Percentiles rank a stretch among this genome's conserved stretches.
Evolutionary conservation across 2,329 filamentous ascomycete genomes (phyloP).

Genomic region (Pseudogymnoascus sp.): DNA sequence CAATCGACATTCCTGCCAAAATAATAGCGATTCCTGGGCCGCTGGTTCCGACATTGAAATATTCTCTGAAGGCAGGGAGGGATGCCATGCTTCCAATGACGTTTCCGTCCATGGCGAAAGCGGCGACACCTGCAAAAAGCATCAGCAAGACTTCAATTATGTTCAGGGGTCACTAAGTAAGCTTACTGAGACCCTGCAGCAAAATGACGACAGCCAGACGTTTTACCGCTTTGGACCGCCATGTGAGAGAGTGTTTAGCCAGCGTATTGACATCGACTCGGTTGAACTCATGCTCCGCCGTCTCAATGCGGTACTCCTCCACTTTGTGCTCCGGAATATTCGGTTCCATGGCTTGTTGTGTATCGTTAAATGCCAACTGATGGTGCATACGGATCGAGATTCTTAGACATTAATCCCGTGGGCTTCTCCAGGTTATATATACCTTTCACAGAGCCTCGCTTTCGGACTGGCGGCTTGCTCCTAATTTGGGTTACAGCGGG

Average conservation of each 20-base stretch:
- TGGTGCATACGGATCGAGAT: too few species aligned
- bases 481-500: too few species aligned
- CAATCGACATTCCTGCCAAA: slow-evolving; percentile 1
- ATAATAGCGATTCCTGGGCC: background rate
- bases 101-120: too few species aligned
- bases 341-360: background rate
- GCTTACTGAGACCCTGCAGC: background rate
- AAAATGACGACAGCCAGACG: background rate
- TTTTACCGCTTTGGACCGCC: background rate
- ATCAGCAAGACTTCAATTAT: too few species aligned
- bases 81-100: background rate
- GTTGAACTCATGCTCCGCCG: background rate
- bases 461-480: too few species aligned
- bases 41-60: background rate
- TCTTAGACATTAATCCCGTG: too few species aligned
- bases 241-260: background rate
- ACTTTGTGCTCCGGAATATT: background rate
- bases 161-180: background rate
- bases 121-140: too few species aligned
- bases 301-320: background rate
- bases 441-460: too few species aligned
- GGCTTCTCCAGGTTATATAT: too few species aligned
- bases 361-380: too few species aligned
- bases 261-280: background rate
- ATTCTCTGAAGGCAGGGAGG: background rate